Percentiles rank a stretch among this genome's conserved stretches.
Conservation (phyloP, 352 stramenopile genomes). For the Globisporangium takayamanum region DNA sequence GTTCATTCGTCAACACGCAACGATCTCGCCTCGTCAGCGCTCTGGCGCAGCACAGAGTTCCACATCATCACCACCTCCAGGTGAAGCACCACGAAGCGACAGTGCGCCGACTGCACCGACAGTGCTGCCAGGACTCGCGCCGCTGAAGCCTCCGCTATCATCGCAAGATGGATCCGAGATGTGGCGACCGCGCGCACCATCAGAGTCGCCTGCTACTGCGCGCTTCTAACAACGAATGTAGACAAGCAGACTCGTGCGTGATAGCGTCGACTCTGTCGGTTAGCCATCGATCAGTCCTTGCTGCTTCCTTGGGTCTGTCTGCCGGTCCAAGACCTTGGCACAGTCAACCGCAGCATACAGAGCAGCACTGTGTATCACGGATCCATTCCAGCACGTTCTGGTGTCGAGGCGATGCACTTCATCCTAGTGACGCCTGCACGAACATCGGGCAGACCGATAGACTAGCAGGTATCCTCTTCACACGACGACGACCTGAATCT, state of each 20-base stretch:
- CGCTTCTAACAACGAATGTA: constrained; percentile 20
- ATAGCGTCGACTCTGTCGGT: too few species aligned
- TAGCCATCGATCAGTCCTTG: too few species aligned
- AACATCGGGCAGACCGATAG: too few species aligned
- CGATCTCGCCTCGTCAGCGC: neutral
- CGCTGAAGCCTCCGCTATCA: constrained; percentile 1
- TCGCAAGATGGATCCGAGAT: constrained; percentile 17
- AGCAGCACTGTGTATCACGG: too few species aligned
- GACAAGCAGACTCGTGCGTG: neutral
- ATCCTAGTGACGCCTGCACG: too few species aligned
- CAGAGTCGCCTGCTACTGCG: constrained; percentile 17
- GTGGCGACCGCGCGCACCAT: constrained; percentile 15
- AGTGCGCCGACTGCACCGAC: neutral
- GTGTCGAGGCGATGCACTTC: too few species aligned
- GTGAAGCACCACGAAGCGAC: neutral
- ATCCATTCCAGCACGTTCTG: too few species aligned
- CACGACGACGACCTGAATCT: constrained; percentile 52
- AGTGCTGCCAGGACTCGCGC: constrained; percentile 14
- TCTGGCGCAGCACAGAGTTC: constrained; percentile 8
- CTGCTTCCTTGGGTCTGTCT: too few species aligned
- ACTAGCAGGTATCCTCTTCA: neutral
- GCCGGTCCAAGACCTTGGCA: too few species aligned
- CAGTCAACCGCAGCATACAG: too few species aligned
- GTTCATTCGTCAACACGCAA: constrained; percentile 31
- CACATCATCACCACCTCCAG: constrained; percentile 11